A percentile compares a stretch with the other conserved stretches of the same genome.
Evolutionary conservation across 805 yeast genomes (phyloP).

Genomic region (Lipomyces sp.): DNA sequence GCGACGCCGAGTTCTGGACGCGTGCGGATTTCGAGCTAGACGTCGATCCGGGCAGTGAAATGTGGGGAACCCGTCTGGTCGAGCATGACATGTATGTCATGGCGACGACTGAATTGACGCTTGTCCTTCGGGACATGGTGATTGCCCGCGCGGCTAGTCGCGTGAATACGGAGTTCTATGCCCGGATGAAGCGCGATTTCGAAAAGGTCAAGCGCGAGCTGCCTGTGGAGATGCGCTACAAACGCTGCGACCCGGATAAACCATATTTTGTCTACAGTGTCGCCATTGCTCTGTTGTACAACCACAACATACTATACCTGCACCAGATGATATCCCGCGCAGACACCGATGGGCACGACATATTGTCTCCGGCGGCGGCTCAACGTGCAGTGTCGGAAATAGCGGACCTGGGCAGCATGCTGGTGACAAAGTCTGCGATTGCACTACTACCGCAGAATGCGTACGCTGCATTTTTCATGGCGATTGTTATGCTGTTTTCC

Average conservation of each 20-base stretch:
- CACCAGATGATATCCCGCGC: constrained; percentile 13
- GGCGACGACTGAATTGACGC: constrained; percentile 1
- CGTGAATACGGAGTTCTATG: not conserved
- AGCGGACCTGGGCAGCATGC: constrained; percentile 6
- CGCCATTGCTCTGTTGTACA: constrained; percentile 9
- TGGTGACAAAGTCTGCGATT: constrained; percentile 10
- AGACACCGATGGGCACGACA: not conserved
- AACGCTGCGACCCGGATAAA: not conserved
- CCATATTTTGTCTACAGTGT: constrained; percentile 1
- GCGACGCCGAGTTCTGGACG: constrained; percentile 8
- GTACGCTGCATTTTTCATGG: constrained; percentile 19
- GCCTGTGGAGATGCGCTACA: not conserved
- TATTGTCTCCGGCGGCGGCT: not conserved
- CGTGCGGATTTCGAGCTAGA: constrained; percentile 13
- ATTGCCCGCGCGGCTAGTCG: constrained; percentile 1
- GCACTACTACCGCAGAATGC: constrained; percentile 18
- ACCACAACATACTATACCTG: constrained; percentile 21
- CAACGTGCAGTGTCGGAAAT: constrained; percentile 14
- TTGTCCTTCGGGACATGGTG: constrained; percentile 6
- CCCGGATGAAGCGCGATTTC: not conserved
- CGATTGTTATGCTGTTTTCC: constrained; percentile 17
- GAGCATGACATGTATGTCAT: constrained; percentile 10
- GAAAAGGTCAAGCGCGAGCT: not conserved
- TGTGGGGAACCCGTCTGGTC: constrained; percentile 1
- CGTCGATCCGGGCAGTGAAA: constrained; percentile 1